Evolutionary conservation across 2,329 filamentous ascomycete genomes (phyloP), one percentile per base, ranked within the genome.

Genomic region (Colletotrichum eleusines): DNA sequence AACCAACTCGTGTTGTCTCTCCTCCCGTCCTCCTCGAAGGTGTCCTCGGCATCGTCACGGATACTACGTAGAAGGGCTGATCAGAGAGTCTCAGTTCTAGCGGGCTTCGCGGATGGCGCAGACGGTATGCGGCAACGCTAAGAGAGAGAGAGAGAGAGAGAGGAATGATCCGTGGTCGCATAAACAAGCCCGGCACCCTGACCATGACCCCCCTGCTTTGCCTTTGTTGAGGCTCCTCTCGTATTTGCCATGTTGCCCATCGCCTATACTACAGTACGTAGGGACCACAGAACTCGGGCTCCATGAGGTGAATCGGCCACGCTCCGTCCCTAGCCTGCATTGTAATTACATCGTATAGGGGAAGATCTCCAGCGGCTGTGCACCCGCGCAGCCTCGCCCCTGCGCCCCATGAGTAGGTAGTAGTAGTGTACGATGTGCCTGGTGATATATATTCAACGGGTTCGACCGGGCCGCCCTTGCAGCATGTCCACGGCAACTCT

Each of bases 291-390:
- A 40, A 33, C 28, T 14, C 20, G 44, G 44, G n/a, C 31, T 38
- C 48, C 42, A 63, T 68, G 51, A 71, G 68, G 68, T 71, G 64
- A 68, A 71, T 38, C 57, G 40, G 67, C 50, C 31, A 42, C 50
- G 57, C 67, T 38, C 8, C 48, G 57, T 42, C 64, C 58, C 28
- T 63, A 50, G 40, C 48, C 57, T 58, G 62, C 63, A 71, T 71
- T 60, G 67, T 38, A 2, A 38, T 9, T 38, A 38, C 35, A 12
- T 33, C 7, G 31, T 33, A 33, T 7, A 33, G 4, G 31, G 71
- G 58, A 66, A 71, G 70, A 71, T 72, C 46, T 66, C 63, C 62
- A 40, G 14, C 23, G 67, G 62, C 67, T 51, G 67, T 58, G 62
- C 57, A 35, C 14, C 18, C 11, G 48, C 53, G 31, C n/a, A 33